phyloP scores from a whole-genome alignment of 805 yeast genomes.

The Hanseniaspora thailandica region DNA sequence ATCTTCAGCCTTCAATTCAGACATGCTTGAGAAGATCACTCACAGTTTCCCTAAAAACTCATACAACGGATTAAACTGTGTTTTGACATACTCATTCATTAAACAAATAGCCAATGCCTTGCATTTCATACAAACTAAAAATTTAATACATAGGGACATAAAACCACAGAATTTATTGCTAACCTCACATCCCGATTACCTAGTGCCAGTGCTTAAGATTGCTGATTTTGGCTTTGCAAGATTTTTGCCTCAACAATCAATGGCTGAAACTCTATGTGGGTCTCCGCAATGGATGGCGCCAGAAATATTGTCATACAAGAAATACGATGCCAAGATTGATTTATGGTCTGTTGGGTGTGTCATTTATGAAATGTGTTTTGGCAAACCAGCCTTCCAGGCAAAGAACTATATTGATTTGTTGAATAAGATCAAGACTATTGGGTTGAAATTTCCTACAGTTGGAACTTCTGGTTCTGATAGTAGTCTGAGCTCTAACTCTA shows the following conservation, averaged over 20 bases:
- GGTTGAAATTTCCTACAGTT: constrained; percentile 58
- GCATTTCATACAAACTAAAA: constrained; percentile 65
- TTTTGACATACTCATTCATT: constrained; percentile 68
- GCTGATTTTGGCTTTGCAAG: constrained; percentile 98
- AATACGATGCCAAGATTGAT: constrained; percentile 94
- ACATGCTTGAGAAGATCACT: constrained; percentile 56
- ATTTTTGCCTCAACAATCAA: constrained; percentile 78
- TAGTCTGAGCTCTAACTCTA: neutral
- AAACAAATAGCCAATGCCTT: constrained; percentile 80
- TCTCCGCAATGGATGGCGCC: constrained; percentile 99
- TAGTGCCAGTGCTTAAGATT: constrained; percentile 68
- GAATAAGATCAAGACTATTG: constrained; percentile 74
- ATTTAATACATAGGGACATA: constrained; percentile 83
- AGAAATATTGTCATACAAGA: constrained; percentile 84
- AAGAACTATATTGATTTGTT: constrained; percentile 82
- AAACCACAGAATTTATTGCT: constrained; percentile 73
- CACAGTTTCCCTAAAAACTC: constrained; percentile 69
- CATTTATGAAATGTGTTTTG: constrained; percentile 85
- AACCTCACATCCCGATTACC: constrained; percentile 37
- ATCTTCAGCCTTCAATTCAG: neutral
- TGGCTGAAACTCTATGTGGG: constrained; percentile 96
- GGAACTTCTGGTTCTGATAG: neutral
- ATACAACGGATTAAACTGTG: constrained; percentile 67
- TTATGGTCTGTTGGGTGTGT: constrained; percentile 98
- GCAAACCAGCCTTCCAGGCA: constrained; percentile 94